Base-by-base conservation (phyloP, 2,329 filamentous ascomycete species). In the Fusarium goolgardi region DNA sequence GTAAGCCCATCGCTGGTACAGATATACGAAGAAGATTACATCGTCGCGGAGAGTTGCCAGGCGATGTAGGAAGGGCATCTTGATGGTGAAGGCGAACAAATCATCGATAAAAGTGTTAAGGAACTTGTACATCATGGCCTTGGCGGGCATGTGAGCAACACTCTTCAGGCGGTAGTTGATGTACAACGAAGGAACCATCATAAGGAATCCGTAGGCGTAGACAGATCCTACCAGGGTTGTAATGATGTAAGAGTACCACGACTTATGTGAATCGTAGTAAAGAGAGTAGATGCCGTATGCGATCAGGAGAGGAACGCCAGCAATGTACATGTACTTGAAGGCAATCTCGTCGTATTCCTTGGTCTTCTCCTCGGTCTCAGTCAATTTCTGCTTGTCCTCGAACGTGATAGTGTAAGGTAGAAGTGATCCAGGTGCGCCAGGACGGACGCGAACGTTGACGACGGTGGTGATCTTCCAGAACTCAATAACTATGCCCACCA, bases 31-130 rank as follows among this genome's bases (percentile, higher is more conserved):
- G 85, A 99, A 99, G 77, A 99, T 98, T 70, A 99, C 85, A 76
- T 99, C 96, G 78, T 99, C 96, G 63, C 96, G 87, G 67, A 99
- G 86, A 1, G 96, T 98, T 1, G 96, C 94, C 51, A 99, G 84
- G 18, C 96, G 89, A 80, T 99, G 96, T 52, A 99, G 85, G 66
- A 94, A 88, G 1, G 96, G 96, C 96, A 99, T 99, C 83, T 98
- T 98, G 83, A 99, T 97, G 39, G 96, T 99, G 76, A 98, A 99
- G 3, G 96, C 96, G 76, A 99, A 99, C 32, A 99, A 84, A 77
- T 99, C 96, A 80, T 99, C 96, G 78, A 99, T 98, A 79, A 99
- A 99, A 7, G 96, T 98, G 83, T 98, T 97, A 70, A 98, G 83
- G 81, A 97, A 97, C 82, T 98, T 97, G 87, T 97, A 97, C 78